phyloP scores from a whole-genome alignment of 768 basidiomycete genomes.

The Gloeostereum incarnatum region DNA sequence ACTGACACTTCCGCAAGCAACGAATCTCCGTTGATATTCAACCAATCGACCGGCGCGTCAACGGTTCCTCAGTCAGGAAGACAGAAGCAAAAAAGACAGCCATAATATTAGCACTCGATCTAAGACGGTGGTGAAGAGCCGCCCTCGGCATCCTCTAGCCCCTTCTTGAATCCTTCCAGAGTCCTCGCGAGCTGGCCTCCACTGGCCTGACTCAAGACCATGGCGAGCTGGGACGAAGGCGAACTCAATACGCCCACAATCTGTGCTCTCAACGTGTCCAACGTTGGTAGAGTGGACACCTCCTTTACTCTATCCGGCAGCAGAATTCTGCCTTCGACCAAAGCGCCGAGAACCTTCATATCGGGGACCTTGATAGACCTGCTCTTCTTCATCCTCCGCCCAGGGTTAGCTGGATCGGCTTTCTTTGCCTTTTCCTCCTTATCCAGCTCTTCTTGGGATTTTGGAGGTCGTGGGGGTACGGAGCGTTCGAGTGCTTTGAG shows the following conservation, averaged over 20 bases:
- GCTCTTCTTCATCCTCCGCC: conserved; percentile 54
- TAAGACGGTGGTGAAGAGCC: too few species aligned
- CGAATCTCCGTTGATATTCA: too few species aligned
- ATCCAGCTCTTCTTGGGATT: conserved; percentile 41
- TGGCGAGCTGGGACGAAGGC: conserved; percentile 66
- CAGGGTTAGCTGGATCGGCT: conserved; percentile 61
- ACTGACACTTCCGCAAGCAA: too few species aligned
- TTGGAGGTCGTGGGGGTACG: conserved; percentile 49
- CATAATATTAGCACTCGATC: too few species aligned
- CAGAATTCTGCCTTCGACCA: conserved; percentile 72
- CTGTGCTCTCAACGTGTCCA: conserved; percentile 73
- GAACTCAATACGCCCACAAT: conserved; percentile 77
- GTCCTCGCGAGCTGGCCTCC: conserved; percentile 68
- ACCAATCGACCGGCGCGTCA: too few species aligned
- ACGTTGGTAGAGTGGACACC: conserved; percentile 65
- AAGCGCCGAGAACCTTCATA: conserved; percentile 64
- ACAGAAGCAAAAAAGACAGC: too few species aligned
- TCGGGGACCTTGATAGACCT: conserved; percentile 51
- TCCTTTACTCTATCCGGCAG: conserved; percentile 46
- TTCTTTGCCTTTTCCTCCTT: conserved; percentile 43
- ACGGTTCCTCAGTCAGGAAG: too few species aligned
- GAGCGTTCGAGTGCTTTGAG: conserved; percentile 58
- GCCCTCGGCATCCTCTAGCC: conserved; percentile 42
- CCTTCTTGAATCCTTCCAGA: conserved; percentile 64
- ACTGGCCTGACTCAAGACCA: conserved; percentile 55